Evolutionary conservation across 2,329 filamentous ascomycete genomes (phyloP), one percentile per base, ranked within the genome.

Genomic region (Podosphaera leucotricha): DNA sequence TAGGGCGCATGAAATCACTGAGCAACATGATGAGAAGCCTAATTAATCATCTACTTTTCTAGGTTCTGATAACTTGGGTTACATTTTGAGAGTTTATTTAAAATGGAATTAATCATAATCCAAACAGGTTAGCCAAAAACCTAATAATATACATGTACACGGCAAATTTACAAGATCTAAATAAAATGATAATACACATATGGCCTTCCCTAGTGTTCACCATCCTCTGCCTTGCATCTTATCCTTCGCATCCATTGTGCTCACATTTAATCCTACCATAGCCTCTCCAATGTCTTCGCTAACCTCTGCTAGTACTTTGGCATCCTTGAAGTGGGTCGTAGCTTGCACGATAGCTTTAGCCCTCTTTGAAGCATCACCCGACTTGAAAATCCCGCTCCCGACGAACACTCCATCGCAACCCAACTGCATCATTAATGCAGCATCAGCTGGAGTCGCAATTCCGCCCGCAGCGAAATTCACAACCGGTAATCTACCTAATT

Each of bases 391-490:
- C 22, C 90, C 90, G 46, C 77, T 85, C 22, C 90, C 90, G 30
- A 98, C 90, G 59, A 98, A 98, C 30, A 98, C 90, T 46, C 90
- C 90, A 58, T 98, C 90, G 59, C 90, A 95, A 48, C 90, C 90
- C 50, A 98, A 68, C 69, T 95, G 87, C 90, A 98, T 98, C 87
- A 98, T 83, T 65, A 98, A 68, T 2, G 90, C 90, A 0, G 90
- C 90, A 62, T 98, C 90, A 0, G 90, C 90, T 0, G 90, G 90
- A 1, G 90, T 98, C n/a, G 90, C 90, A n/a, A 98, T 81, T 46
- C 90, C 90, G n/a, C 90, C 90, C 2, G 90, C 90, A 0, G 90
- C 90, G 55, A 98, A 95, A 69, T 95, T 95, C 51, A 98, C 90
- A 0, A 95, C 87, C 2, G 90, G 90, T 44, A 98, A 67, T 43